Percentiles rank a stretch among this genome's conserved stretches.
phyloP scores from a whole-genome alignment of 1,139 yeast genomes.

The Debaryomyces subglobosus region DNA sequence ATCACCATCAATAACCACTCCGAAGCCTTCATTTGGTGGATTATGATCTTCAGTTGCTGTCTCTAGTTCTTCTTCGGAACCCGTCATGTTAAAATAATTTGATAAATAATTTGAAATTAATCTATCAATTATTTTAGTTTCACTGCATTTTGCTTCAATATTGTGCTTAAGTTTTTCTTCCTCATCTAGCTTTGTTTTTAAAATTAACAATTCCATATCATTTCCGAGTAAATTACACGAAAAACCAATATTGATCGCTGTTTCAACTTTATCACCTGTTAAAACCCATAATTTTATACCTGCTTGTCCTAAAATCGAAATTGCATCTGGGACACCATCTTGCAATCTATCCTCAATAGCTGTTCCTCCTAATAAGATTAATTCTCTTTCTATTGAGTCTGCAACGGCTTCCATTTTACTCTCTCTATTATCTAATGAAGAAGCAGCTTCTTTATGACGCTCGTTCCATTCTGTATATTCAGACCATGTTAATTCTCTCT shows the following conservation, averaged over 20 bases:
- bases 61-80: slow-evolving; percentile 59
- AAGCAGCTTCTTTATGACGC: slow-evolving; percentile 45
- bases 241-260: slow-evolving; percentile 55
- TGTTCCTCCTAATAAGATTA: slow-evolving; percentile 51
- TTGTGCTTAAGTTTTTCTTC: slow-evolving; percentile 38
- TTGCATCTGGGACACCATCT: slow-evolving; percentile 55
- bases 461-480: slow-evolving; percentile 48
- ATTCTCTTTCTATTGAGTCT: slow-evolving; percentile 49
- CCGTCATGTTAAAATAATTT: slow-evolving; percentile 65
- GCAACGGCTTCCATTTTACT: slow-evolving; percentile 50
- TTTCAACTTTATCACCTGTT: slow-evolving; percentile 55
- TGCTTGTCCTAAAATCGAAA: slow-evolving; percentile 46
- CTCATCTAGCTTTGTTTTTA: slow-evolving; percentile 33
- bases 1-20: slow-evolving; percentile 91
- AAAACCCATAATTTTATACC: slow-evolving; percentile 56
- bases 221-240: slow-evolving; percentile 53
- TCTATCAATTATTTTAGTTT: slow-evolving; percentile 46
- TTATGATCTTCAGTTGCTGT: slow-evolving; percentile 70
- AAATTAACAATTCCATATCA: slow-evolving; percentile 49
- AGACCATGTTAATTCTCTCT: slow-evolving; percentile 45
- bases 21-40: slow-evolving; percentile 77
- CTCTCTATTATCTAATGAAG: slow-evolving; percentile 47
- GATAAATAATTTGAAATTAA: slow-evolving; percentile 63
- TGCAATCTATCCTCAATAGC: slow-evolving; percentile 55
- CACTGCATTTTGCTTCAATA: slow-evolving; percentile 34